These are phyloP conservation scores for Russula abietina DNA, from an alignment of 768 basidiomycete genomes.

Conservation along the genomic window DNA sequence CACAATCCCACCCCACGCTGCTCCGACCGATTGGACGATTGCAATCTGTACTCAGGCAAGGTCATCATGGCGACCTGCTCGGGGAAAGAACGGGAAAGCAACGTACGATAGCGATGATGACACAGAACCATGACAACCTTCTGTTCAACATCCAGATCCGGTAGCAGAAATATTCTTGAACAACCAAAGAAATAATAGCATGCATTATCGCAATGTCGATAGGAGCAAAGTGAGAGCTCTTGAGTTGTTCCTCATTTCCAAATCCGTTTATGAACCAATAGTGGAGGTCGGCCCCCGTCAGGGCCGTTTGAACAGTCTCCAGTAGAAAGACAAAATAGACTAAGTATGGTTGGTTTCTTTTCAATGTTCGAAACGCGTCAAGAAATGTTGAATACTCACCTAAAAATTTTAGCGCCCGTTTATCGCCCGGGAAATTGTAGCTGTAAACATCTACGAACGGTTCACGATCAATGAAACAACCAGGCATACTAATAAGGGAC, in stretches of 20 bases:
- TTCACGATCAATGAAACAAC: neutral
- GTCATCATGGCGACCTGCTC: neutral
- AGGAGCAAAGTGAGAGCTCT: neutral
- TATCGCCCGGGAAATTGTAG: neutral
- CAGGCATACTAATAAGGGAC: neutral
- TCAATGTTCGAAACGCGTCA: neutral
- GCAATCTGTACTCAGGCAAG: neutral
- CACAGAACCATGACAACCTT: neutral
- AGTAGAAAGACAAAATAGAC: neutral
- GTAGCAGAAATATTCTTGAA: constrained; percentile 1
- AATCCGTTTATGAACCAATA: constrained; percentile 11
- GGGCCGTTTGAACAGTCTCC: neutral
- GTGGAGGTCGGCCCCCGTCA: neutral
- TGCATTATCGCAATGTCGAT: neutral
- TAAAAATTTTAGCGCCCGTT: neutral
- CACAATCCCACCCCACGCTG: constrained; percentile 8
- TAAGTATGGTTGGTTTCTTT: neutral
- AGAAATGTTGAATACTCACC: neutral
- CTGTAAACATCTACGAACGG: neutral
- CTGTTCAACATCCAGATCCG: neutral
- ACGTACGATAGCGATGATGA: neutral
- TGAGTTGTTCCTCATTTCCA: neutral
- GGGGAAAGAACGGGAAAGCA: neutral
- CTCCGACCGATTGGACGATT: neutral
- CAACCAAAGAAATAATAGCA: neutral